Evolutionary conservation across 1,284 basidiomycete species (phyloP).

Genomic region (Fomitopsis schrenkii): DNA sequence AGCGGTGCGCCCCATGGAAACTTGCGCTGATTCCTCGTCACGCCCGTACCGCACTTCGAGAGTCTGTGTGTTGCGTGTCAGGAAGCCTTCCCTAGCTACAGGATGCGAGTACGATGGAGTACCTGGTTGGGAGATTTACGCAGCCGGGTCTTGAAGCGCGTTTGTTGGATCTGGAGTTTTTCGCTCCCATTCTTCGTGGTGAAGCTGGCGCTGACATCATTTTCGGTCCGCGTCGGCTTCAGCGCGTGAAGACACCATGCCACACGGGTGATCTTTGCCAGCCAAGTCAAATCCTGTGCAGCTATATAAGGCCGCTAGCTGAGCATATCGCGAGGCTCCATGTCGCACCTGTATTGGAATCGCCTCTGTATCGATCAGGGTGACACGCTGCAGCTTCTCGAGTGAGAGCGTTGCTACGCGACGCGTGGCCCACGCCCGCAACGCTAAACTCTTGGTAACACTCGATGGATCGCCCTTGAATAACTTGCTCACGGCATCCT

Average conservation of each 20-base stretch:
- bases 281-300: conserved; percentile 11
- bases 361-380: conserved; percentile 3
- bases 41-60: neutral
- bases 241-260: conserved; percentile 15
- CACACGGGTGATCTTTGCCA: conserved; percentile 17
- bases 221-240: conserved; percentile 23
- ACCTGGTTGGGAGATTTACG: conserved; percentile 13
- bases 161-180: conserved; percentile 10
- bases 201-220: conserved; percentile 18
- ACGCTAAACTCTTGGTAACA: neutral
- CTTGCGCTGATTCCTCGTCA: neutral
- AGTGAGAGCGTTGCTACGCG: neutral
- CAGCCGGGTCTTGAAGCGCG: conserved; percentile 21
- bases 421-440: conserved; percentile 13
- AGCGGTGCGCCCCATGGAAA: conserved; percentile 3
- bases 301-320: neutral
- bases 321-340: neutral
- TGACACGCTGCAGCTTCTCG: neutral
- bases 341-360: conserved; percentile 3
- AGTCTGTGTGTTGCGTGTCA: neutral
- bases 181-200: conserved; percentile 7
- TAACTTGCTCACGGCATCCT: neutral
- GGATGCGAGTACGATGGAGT: neutral
- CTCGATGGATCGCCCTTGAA: conserved; percentile 4
- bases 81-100: neutral